These are phyloP conservation scores for Aspergillus puulaauensis DNA, from an alignment of 2,329 filamentous ascomycete species.

Conservation along the genomic window DNA sequence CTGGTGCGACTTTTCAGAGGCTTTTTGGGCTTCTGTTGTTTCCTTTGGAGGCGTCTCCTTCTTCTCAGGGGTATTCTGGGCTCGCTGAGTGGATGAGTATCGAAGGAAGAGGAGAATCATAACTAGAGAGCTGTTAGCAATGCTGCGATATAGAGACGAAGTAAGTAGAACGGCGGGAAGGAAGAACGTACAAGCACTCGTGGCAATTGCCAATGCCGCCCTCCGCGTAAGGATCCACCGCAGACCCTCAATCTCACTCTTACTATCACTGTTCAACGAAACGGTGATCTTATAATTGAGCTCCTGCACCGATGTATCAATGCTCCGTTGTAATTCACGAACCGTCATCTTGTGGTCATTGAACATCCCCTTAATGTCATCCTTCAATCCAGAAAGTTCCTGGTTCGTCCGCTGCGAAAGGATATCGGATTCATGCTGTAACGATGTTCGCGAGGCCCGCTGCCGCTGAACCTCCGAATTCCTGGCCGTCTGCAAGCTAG, in stretches of 20 bases:
- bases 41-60: slow-evolving; percentile 35
- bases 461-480: slow-evolving; percentile 76
- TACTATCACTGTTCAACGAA: slow-evolving; percentile 81
- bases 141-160: too few relatives aligned
- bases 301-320: slow-evolving; percentile 88
- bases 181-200: slow-evolving; percentile 47
- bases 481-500: slow-evolving; percentile 78
- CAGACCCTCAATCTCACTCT: slow-evolving; percentile 86
- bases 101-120: slow-evolving; percentile 51
- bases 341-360: slow-evolving; percentile 94
- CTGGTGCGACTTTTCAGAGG: not conserved
- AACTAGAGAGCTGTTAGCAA: slow-evolving; percentile 30
- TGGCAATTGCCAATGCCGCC: slow-evolving; percentile 60
- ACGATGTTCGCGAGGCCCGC: slow-evolving; percentile 75
- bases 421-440: slow-evolving; percentile 96
- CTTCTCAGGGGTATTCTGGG: slow-evolving; percentile 34
- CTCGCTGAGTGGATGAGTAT: slow-evolving; percentile 42
- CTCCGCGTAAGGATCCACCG: slow-evolving; percentile 76
- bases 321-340: slow-evolving; percentile 78
- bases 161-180: not conserved
- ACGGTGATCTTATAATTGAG: slow-evolving; percentile 97
- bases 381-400: slow-evolving; percentile 76
- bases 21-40: slow-evolving; percentile 19
- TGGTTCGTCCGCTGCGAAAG: slow-evolving; percentile 80
- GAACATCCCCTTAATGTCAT: slow-evolving; percentile 93